Percentiles rank a stretch among this genome's conserved stretches.
Conservation (phyloP, 257 asterid species). For the Solanum clarkiae region DNA sequence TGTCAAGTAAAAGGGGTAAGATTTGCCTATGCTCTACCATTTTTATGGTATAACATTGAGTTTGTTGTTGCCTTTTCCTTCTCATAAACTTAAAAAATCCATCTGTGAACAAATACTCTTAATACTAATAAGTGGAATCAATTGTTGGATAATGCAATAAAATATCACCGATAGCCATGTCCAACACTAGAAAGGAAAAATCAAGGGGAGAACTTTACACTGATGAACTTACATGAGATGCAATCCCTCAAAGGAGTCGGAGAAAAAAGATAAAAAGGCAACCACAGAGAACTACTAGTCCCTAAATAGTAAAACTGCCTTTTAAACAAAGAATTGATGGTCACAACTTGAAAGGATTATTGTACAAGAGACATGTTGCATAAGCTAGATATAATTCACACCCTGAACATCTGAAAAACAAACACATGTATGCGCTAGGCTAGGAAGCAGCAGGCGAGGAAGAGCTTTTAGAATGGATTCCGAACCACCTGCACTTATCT, state of each 20-base stretch:
- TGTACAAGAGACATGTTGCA: slow-evolving; percentile 34
- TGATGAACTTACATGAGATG: not conserved
- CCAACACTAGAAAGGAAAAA: not conserved
- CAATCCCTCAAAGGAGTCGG: not conserved
- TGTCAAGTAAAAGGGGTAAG: not conserved
- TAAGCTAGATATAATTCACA: slow-evolving; percentile 28
- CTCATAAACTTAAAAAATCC: not conserved
- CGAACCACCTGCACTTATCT: slow-evolving; percentile 86
- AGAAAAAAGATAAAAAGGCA: not conserved
- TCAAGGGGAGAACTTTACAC: slow-evolving; percentile 5
- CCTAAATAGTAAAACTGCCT: slow-evolving; percentile 5
- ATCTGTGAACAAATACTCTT: not conserved
- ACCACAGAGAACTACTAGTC: slow-evolving; percentile 4
- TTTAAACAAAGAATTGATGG: slow-evolving; percentile 26
- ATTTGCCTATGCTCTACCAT: not conserved
- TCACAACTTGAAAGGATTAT: slow-evolving; percentile 19
- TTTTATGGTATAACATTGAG: not conserved
- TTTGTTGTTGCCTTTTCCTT: not conserved
- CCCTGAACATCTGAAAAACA: slow-evolving; percentile 8
- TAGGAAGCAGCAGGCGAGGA: slow-evolving; percentile 40
- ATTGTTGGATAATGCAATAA: not conserved
- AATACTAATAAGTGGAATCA: not conserved
- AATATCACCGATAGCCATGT: not conserved
- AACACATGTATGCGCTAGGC: slow-evolving; percentile 19
- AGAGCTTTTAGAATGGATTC: slow-evolving; percentile 51